These are phyloP conservation scores for Penicillium dipodomyicola DNA, from an alignment of 495 filamentous ascomycete genomes.

Conservation along the genomic window DNA sequence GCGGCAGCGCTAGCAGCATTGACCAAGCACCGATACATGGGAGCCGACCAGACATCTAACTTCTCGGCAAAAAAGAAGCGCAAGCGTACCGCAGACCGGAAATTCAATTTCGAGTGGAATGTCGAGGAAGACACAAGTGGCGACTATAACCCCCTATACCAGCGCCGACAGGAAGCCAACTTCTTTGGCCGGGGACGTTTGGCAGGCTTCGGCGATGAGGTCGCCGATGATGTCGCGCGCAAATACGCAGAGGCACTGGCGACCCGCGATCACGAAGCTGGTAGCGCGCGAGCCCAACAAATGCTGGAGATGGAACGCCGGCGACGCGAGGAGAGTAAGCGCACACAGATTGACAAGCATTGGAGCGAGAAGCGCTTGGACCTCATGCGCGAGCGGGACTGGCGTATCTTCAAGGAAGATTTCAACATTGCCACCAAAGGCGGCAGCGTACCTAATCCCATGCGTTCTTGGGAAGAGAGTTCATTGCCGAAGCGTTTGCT, in stretches of 20 bases:
- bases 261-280: slow-evolving; percentile 76
- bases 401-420: slow-evolving; percentile 99
- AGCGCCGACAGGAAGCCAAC: slow-evolving; percentile 65
- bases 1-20: slow-evolving; percentile 64
- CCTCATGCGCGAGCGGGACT: slow-evolving; percentile 96
- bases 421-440: slow-evolving; percentile 95
- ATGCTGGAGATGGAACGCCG: slow-evolving; percentile 86
- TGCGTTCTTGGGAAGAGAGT: slow-evolving; percentile 93
- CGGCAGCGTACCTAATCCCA: slow-evolving; percentile 88
- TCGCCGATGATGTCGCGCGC: slow-evolving; percentile 62
- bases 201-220: slow-evolving; percentile 79
- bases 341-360: slow-evolving; percentile 77
- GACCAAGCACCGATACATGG: slow-evolving; percentile 87
- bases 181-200: slow-evolving; percentile 80
- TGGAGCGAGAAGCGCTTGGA: slow-evolving; percentile 97
- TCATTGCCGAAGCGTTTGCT: slow-evolving; percentile 74
- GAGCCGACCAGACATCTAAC: slow-evolving; percentile 78
- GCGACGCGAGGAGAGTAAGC: slow-evolving; percentile 70
- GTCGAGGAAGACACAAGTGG: slow-evolving; percentile 89
- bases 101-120: slow-evolving; percentile 99
- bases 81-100: slow-evolving; percentile 87
- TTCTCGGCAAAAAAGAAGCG: slow-evolving; percentile 98
- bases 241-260: slow-evolving; percentile 78
- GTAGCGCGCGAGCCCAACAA: slow-evolving; percentile 70
- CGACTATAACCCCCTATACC: slow-evolving; percentile 88